Conservation (phyloP, 2,329 filamentous ascomycete species). For the Xylariales sp. region DNA sequence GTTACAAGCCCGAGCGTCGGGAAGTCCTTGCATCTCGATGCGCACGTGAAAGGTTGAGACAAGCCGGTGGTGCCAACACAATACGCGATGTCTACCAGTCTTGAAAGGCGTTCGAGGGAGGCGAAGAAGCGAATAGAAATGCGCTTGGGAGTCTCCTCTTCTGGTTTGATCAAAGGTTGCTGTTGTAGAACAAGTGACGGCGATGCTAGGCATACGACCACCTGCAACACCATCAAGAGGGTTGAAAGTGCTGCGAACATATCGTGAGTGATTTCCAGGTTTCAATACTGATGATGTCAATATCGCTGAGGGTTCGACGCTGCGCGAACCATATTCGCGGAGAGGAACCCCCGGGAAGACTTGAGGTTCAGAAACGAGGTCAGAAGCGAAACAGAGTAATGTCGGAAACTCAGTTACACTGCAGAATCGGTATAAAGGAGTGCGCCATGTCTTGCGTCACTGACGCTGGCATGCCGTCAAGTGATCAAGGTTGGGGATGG, state of each 20-base stretch:
- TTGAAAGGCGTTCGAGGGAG: constrained; percentile 80
- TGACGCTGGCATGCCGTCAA: not conserved
- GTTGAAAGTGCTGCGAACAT: constrained; percentile 3
- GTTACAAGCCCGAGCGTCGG: constrained; percentile 71
- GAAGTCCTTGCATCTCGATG: constrained; percentile 81
- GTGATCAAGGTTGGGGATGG: constrained; percentile 3
- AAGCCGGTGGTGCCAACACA: constrained; percentile 86
- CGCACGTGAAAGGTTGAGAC: constrained; percentile 75
- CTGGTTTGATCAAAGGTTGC: not conserved
- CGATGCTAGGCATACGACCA: not conserved
- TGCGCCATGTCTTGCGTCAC: constrained; percentile 7
- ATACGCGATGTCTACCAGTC: constrained; percentile 90
- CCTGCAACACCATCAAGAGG: constrained; percentile 2
- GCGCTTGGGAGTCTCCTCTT: constrained; percentile 15
- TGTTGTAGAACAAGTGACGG: constrained; percentile 1
- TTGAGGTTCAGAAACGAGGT: not conserved
- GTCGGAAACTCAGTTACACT: not conserved
- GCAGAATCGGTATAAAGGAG: not conserved
- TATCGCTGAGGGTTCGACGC: constrained; percentile 1
- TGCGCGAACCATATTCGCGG: constrained; percentile 3
- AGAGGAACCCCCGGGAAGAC: not conserved
- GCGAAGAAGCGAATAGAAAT: constrained; percentile 65
- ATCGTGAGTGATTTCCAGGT: constrained; percentile 2
- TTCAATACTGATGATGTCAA: constrained; percentile 8
- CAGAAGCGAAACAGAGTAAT: not conserved